Percentiles rank a stretch among this genome's conserved stretches.
phyloP scores from a whole-genome alignment of 345 rosid genomes.

The Hibiscus tridactylites region DNA sequence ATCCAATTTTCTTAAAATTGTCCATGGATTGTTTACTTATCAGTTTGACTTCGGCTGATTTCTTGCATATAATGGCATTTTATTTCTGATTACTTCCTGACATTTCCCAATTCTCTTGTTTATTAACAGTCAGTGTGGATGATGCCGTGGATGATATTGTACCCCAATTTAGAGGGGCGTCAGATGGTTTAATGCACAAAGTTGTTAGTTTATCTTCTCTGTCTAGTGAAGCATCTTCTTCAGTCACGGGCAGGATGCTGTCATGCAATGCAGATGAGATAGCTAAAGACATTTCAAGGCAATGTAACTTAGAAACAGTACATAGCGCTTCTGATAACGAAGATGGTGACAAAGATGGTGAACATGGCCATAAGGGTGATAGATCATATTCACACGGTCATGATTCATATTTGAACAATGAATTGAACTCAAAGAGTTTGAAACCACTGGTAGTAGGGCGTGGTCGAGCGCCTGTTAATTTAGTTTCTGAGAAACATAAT shows the following conservation, averaged over 20 bases:
- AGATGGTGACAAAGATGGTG: conserved; percentile 60
- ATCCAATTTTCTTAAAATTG: not conserved
- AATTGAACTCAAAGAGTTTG: conserved; percentile 45
- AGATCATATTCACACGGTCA: conserved; percentile 35
- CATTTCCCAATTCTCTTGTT: not conserved
- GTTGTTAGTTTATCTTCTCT: conserved; percentile 55
- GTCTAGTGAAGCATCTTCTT: conserved; percentile 30
- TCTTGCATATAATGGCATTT: not conserved
- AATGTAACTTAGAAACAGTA: conserved; percentile 28
- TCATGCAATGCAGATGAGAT: conserved; percentile 62
- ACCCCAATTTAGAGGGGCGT: conserved; percentile 87
- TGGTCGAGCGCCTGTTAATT: conserved; percentile 32
- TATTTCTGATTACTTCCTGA: not conserved
- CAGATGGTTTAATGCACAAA: conserved; percentile 83
- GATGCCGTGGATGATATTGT: conserved; percentile 97
- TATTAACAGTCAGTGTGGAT: conserved; percentile 76
- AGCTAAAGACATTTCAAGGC: conserved; percentile 24
- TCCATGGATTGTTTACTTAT: not conserved
- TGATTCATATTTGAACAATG: conserved; percentile 82
- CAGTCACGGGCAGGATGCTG: conserved; percentile 29
- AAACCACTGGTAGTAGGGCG: conserved; percentile 40
- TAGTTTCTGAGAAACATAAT: conserved; percentile 25
- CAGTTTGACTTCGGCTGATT: conserved; percentile 8
- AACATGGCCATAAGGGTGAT: conserved; percentile 35
- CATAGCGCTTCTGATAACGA: conserved; percentile 64